A percentile compares a stretch with the other conserved stretches of the same genome.
Evolutionary conservation across 768 basidiomycete species (phyloP).

Genomic region (Mycena latifolia): DNA sequence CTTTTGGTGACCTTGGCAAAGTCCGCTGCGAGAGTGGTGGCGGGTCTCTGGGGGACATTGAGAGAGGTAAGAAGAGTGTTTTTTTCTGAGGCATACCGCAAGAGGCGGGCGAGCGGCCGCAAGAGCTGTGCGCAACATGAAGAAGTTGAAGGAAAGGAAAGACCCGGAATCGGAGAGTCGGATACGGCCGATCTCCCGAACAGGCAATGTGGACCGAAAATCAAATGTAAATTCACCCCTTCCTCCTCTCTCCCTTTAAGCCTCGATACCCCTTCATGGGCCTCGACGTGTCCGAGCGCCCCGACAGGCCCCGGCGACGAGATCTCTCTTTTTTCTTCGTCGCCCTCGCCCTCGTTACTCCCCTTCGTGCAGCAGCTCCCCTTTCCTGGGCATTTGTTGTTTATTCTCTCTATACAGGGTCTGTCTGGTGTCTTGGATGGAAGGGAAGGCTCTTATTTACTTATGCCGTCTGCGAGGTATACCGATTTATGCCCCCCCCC

Average conservation of each 20-base stretch:
- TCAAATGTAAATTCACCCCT: too few relatives aligned
- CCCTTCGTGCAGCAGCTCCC: slow-evolving; percentile 74
- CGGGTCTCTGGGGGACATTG: slow-evolving; percentile 63
- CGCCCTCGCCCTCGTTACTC: slow-evolving; percentile 66
- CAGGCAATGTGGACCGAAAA: too few relatives aligned
- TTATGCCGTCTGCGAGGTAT: slow-evolving; percentile 71
- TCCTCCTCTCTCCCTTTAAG: neutral
- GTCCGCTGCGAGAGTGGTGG: slow-evolving; percentile 83
- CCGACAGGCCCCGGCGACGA: slow-evolving; percentile 52
- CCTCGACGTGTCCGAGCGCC: slow-evolving; percentile 54
- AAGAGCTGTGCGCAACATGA: slow-evolving; percentile 78
- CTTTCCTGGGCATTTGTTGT: slow-evolving; percentile 75
- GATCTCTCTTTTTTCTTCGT: slow-evolving; percentile 69
- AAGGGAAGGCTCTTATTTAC: slow-evolving; percentile 55
- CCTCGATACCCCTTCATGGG: slow-evolving; percentile 27
- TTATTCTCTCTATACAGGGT: slow-evolving; percentile 59
- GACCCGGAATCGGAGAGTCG: too few relatives aligned
- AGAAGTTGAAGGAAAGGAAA: too few relatives aligned
- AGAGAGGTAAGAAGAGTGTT: slow-evolving; percentile 14
- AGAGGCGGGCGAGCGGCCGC: slow-evolving; percentile 68
- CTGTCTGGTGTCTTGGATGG: slow-evolving; percentile 56
- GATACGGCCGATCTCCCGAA: too few relatives aligned
- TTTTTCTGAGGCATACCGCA: slow-evolving; percentile 54
- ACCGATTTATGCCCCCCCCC: too few relatives aligned
- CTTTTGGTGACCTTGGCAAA: slow-evolving; percentile 82